Evolutionary conservation across 805 yeast genomes (phyloP), one percentile per base, ranked within the genome.

Genomic region (Candida chauliodis): DNA sequence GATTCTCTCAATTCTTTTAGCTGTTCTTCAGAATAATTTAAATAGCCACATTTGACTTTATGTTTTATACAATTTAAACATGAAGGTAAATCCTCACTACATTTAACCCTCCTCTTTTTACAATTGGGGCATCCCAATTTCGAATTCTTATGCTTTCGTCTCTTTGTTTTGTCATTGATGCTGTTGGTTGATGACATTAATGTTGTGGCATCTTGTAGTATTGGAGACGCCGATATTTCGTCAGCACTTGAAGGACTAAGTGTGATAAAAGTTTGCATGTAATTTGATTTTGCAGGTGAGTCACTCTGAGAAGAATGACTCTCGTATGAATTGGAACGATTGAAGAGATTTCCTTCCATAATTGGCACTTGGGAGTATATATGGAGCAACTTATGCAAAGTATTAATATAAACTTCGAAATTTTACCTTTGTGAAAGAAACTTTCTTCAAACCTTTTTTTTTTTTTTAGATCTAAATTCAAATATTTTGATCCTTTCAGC

Each of bases 101-200:
- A 75, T 50, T 74, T 74, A 44, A 75, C 77, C 34, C 76, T 56
- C 34, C 80, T 56, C 37, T 58, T 58, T 49, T 73, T 73, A 53
- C 79, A 75, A 22, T 72, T 70, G 15, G 66, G 58, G 44, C 79
- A 75, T 5, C 79, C 79, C 8, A 58, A 54, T 37, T 68, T 55
- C 53, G 58, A 44, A 58, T 69, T 53, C 57, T 56, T 45, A 46
- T 58, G 58, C 48, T 56, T 63, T 31, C 62, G 42, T 34, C 63
- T 46, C 31, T 48, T 52, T 5, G 36, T 33, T 27, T 43, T 45
- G 18, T 40, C 38, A 14, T 20, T 28, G 7, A 28, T 10, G 9
- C 16, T 39, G 29, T 18, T 18, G 8, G 8, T 18, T 8, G 24
- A 16, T 15, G 30, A 28, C 16, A 28, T 28, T 8, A 28, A 28